Conservation (phyloP, 805 yeast species). For the Kodamaea kaohsiungensis region DNA sequence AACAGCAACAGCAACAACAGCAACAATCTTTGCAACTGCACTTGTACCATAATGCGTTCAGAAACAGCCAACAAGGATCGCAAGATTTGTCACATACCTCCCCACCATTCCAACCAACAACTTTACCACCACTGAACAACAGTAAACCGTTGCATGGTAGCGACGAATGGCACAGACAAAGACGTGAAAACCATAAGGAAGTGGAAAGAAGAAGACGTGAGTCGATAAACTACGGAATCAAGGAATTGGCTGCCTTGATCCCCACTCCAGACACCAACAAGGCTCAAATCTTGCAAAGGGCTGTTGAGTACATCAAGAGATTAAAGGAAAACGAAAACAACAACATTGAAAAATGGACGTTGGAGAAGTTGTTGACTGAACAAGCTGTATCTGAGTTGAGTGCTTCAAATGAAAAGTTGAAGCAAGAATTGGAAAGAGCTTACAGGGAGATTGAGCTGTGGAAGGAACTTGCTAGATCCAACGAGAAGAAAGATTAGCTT, state of each 20-base stretch:
- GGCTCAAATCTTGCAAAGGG: conserved; percentile 83
- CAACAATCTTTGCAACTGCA: conserved; percentile 13
- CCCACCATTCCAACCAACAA: conserved; percentile 34
- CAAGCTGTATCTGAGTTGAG: conserved; percentile 87
- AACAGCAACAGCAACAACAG: conserved; percentile 14
- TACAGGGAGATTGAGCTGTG: conserved; percentile 88
- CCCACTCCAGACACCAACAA: conserved; percentile 88
- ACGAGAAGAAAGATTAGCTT: conserved; percentile 16
- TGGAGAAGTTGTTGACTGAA: conserved; percentile 88
- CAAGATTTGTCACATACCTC: conserved; percentile 16
- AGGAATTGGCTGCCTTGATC: conserved; percentile 70
- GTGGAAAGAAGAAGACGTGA: conserved; percentile 93
- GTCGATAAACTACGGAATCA: conserved; percentile 83
- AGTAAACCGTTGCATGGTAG: conserved; percentile 68
- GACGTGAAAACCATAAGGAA: conserved; percentile 92
- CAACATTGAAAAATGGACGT: conserved; percentile 91
- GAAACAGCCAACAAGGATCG: conserved; percentile 18
- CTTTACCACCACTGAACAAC: conserved; percentile 24
- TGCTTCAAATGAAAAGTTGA: conserved; percentile 83
- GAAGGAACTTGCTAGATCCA: conserved; percentile 47
- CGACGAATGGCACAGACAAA: conserved; percentile 79
- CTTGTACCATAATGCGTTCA: conserved; percentile 19
- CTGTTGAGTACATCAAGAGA: conserved; percentile 87
- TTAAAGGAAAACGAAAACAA: conserved; percentile 87
- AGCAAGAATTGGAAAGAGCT: conserved; percentile 85